phyloP scores from a whole-genome alignment of 2,329 filamentous ascomycete genomes.

The Knufia fluminis region DNA sequence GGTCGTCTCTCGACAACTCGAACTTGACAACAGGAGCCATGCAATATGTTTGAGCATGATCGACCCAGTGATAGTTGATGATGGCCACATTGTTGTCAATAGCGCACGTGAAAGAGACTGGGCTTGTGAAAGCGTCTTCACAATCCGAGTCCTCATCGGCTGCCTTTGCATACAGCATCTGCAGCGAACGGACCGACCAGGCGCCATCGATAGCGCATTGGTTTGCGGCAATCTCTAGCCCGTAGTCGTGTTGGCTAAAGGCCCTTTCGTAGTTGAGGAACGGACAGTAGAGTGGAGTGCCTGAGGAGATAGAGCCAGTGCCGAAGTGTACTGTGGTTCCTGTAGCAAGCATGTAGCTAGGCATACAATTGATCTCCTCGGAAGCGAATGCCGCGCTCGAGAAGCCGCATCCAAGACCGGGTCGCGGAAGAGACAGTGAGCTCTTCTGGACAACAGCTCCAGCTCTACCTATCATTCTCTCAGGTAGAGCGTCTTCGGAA shows the following conservation, averaged over 20 bases:
- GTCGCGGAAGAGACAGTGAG: constrained; percentile 17
- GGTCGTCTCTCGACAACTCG: constrained; percentile 19
- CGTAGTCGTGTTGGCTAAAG: constrained; percentile 15
- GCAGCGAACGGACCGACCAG: constrained; percentile 21
- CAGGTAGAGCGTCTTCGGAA: constrained; percentile 20
- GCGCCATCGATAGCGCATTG: constrained; percentile 22
- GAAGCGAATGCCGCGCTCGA: constrained; percentile 13
- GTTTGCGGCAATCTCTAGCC: constrained; percentile 20
- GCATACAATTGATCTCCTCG: constrained; percentile 15
- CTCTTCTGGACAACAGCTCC: constrained; percentile 15
- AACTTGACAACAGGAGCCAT: constrained; percentile 23
- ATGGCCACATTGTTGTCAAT: constrained; percentile 22
- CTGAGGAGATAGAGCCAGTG: constrained; percentile 19
- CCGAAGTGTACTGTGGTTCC: constrained; percentile 21
- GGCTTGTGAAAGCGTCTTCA: constrained; percentile 5
- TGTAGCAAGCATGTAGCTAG: constrained; percentile 16
- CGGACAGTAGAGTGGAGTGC: constrained; percentile 18
- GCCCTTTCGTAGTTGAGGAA: constrained; percentile 20
- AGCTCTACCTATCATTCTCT: constrained; percentile 13
- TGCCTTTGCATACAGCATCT: constrained; percentile 18
- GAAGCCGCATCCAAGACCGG: constrained; percentile 20
- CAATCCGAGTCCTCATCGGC: constrained; percentile 3
- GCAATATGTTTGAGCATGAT: constrained; percentile 20
- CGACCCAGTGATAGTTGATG: constrained; percentile 23
- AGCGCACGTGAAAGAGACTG: constrained; percentile 20